These are phyloP conservation scores for Penicillium vulpinum DNA, from an alignment of 2,329 filamentous ascomycete species.

Conservation along the genomic window DNA sequence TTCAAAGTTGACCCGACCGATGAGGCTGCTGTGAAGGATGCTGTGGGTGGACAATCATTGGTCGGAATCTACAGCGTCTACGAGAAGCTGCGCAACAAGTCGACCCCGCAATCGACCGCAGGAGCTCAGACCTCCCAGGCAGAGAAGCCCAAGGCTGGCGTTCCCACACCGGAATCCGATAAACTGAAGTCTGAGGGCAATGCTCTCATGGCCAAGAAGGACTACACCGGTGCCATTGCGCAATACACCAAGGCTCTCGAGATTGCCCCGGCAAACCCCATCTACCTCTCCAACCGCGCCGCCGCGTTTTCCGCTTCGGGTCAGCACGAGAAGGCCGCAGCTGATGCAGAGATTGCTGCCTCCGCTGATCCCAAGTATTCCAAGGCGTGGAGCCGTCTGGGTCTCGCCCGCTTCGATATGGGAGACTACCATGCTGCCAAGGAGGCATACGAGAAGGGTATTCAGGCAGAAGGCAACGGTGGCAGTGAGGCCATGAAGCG, in stretches of 20 bases:
- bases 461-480: constrained; percentile 89
- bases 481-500: constrained; percentile 98
- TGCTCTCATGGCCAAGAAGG: constrained; percentile 90
- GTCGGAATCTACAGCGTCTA: constrained; percentile 92
- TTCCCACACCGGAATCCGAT: constrained; percentile 71
- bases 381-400: constrained; percentile 93
- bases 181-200: constrained; percentile 88
- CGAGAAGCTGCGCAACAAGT: constrained; percentile 82
- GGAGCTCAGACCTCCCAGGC: constrained; percentile 42
- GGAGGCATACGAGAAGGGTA: constrained; percentile 91
- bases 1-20: constrained; percentile 92
- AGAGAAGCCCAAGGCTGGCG: constrained; percentile 38
- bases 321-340: constrained; percentile 78
- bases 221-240: constrained; percentile 79
- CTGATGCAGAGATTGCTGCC: constrained; percentile 89
- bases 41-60: constrained; percentile 83
- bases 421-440: constrained; percentile 88
- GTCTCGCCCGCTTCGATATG: constrained; percentile 85
- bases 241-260: constrained; percentile 84
- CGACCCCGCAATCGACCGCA: constrained; percentile 47
- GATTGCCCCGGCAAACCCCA: constrained; percentile 80
- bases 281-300: constrained; percentile 96
- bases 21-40: constrained; percentile 68
- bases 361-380: constrained; percentile 88
- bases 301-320: constrained; percentile 84